Percentiles rank a stretch among this genome's conserved stretches.
Evolutionary conservation across 202 grass and related monocot genomes (phyloP).

Genomic region (Schoenoplectus tabernaemontani): DNA sequence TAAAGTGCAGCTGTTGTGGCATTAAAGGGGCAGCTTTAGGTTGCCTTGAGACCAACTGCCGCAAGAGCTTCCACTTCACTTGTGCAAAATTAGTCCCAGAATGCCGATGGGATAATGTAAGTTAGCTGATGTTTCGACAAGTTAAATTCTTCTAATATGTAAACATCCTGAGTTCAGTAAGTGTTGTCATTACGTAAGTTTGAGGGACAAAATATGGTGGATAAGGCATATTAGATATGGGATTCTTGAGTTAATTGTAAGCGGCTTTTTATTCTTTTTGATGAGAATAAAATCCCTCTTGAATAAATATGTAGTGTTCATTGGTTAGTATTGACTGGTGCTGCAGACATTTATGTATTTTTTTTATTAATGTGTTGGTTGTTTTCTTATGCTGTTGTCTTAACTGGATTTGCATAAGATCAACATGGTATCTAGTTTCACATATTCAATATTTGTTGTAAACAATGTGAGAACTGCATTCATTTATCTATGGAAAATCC

Average conservation of each 20-base stretch:
- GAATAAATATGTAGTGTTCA: not conserved
- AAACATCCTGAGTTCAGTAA: not conserved
- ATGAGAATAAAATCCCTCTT: not conserved
- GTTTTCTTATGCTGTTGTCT: not conserved
- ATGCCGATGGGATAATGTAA: constrained; percentile 93
- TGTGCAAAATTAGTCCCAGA: constrained; percentile 84
- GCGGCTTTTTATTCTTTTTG: not conserved
- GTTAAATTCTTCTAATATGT: not conserved
- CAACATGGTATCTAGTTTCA: not conserved
- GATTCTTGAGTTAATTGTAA: not conserved
- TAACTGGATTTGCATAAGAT: not conserved
- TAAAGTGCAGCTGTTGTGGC: constrained; percentile 88
- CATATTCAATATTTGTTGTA: not conserved
- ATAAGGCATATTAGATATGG: not conserved
- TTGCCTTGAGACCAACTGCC: constrained; percentile 69
- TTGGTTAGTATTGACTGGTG: not conserved
- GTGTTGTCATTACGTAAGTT: not conserved
- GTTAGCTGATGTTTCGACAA: constrained; percentile 18
- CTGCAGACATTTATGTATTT: not conserved
- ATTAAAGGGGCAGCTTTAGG: constrained; percentile 88
- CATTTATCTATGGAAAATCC: not conserved
- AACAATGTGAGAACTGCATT: not conserved
- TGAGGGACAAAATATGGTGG: not conserved
- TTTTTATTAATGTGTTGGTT: not conserved
- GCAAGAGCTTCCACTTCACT: constrained; percentile 88